Evolutionary conservation across 2,329 filamentous ascomycete genomes (phyloP), one percentile per base, ranked within the genome.

Genomic region (Rutstroemia sp.): DNA sequence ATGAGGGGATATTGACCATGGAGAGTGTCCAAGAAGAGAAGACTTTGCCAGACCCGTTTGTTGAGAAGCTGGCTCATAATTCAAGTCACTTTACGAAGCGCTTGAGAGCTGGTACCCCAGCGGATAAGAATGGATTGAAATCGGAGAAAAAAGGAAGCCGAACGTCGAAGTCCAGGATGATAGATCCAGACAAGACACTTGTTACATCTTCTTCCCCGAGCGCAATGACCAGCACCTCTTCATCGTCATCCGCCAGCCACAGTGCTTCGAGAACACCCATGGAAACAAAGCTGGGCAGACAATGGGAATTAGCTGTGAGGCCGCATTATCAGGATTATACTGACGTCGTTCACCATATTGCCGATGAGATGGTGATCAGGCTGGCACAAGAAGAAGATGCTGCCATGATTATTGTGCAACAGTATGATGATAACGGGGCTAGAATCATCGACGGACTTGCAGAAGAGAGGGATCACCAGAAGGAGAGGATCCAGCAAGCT

Each of bases 281-380:
- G 8, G 60, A 63, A 42, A 50, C 46, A 1, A 46, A 45, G 8
- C 45, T 50, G 1, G 58, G 56, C 19, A 59, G 63, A 12, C 54
- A 37, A 9, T 70, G 67, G 65, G 66, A 65, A 54, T 47, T 61
- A 19, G 65, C 64, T 25, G 39, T 68, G 16, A 58, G 64, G 54
- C 64, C 65, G n/a, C 67, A 69, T 57, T 68, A 69, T 52, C 51
- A 47, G 12, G 60, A 57, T n/a, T 30, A 67, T 23, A 48, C 57
- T 16, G 56, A 67, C 30, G 62, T 61, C 4, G 49, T 67, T 12
- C 63, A 67, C 49, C 59, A 57, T n/a, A 61, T 70, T 56, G 65
- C 62, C n/a, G 61, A 67, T 60, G 67, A 68, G 61, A 64, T 69
- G 41, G 61, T 69, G 17, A 62, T 67, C 27, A 58, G 63, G 25